phyloP scores from a whole-genome alignment of 257 asterid species.

The Lithospermum erythrorhizon region DNA sequence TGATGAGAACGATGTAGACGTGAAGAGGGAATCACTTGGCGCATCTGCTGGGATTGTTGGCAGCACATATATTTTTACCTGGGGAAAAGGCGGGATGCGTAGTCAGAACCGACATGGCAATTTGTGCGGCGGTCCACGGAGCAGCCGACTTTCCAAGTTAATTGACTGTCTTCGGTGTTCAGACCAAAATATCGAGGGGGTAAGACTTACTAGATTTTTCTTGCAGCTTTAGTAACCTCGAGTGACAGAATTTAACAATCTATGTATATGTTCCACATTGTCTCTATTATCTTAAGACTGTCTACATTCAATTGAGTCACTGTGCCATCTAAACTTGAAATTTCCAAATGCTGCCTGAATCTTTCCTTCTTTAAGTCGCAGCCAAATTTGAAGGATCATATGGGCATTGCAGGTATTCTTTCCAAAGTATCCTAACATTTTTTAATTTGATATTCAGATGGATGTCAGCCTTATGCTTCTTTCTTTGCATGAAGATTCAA shows the following conservation, averaged over 20 bases:
- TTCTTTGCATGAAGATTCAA: slow-evolving; percentile 20
- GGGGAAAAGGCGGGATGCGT: slow-evolving; percentile 36
- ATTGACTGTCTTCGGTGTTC: slow-evolving; percentile 12
- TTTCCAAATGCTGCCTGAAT: background rate
- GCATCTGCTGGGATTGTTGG: slow-evolving; percentile 8
- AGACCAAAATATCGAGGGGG: background rate
- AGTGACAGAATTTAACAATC: background rate
- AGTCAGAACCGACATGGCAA: slow-evolving; percentile 29
- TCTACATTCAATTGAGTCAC: background rate
- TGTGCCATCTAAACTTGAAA: background rate
- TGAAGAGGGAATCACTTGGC: slow-evolving; percentile 11
- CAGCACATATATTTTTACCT: slow-evolving; percentile 20
- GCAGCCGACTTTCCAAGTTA: slow-evolving; percentile 19
- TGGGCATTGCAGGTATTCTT: too few species aligned
- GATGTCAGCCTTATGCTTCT: slow-evolving; percentile 16
- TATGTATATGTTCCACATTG: background rate
- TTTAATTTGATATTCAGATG: slow-evolving; percentile 17
- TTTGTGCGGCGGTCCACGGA: slow-evolving; percentile 14
- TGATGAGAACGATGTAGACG: slow-evolving; percentile 8
- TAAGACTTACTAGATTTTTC: background rate
- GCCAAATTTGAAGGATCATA: background rate
- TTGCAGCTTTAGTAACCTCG: background rate
- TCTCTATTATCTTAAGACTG: background rate
- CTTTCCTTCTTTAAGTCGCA: background rate
- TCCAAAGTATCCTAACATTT: background rate